A percentile compares a stretch with the other conserved stretches of the same genome.
phyloP scores from a whole-genome alignment of 1,284 basidiomycete species.

The Rhodotorula sp. region DNA sequence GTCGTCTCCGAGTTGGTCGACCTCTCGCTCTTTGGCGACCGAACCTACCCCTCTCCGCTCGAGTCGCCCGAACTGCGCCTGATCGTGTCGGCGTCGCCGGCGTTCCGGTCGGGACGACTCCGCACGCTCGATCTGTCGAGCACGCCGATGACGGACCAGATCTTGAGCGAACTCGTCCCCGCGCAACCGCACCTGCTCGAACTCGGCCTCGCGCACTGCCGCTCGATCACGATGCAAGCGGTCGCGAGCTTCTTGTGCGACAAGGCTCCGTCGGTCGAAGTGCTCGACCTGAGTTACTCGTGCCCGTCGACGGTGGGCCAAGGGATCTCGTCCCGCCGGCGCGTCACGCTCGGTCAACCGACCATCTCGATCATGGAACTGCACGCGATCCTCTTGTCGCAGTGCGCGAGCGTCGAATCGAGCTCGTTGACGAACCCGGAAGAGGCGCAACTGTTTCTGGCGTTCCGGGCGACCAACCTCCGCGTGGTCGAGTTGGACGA shows the following conservation, averaged over 20 bases:
- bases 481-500: constrained; percentile 84
- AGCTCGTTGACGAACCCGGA: constrained; percentile 11
- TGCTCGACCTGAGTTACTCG: constrained; percentile 80
- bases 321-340: constrained; percentile 44
- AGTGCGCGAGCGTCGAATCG: constrained; percentile 26
- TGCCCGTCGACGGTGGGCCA: constrained; percentile 53
- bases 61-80: constrained; percentile 65
- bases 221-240: constrained; percentile 64
- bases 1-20: constrained; percentile 36
- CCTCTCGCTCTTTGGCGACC: constrained; percentile 78
- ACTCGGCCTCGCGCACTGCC: constrained; percentile 82
- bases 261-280: constrained; percentile 76
- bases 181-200: constrained; percentile 77
- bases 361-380: constrained; percentile 41
- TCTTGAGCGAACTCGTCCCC: constrained; percentile 58
- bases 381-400: constrained; percentile 35
- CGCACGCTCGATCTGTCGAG: constrained; percentile 89
- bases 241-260: constrained; percentile 68
- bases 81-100: constrained; percentile 74
- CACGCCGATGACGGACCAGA: constrained; percentile 65
- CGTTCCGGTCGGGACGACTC: constrained; percentile 72
- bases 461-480: constrained; percentile 60
- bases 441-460: constrained; percentile 31
- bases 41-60: constrained; percentile 79
- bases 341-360: constrained; percentile 24